Conservation (phyloP, 352 stramenopile species). For the Phytophthora citrophthora region DNA sequence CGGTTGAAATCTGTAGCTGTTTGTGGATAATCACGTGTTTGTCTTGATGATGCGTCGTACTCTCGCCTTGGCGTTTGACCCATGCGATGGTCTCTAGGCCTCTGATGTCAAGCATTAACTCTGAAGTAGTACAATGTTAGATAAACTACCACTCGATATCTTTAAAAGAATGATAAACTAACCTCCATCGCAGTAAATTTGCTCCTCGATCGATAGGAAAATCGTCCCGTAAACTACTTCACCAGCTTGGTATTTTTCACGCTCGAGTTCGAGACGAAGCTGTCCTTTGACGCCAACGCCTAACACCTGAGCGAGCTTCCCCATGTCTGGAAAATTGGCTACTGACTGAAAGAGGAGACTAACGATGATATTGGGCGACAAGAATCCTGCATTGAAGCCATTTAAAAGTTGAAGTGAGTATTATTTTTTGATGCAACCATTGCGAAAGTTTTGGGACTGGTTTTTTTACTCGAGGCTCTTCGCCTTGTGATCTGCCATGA, state of each 20-base stretch:
- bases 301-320: slow-evolving; percentile 21
- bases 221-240: slow-evolving; percentile 24
- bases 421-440: not conserved
- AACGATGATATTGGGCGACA: not conserved
- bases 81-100: slow-evolving; percentile 14
- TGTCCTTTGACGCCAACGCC: slow-evolving; percentile 24
- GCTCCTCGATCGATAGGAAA: slow-evolving; percentile 12
- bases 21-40: slow-evolving; percentile 11
- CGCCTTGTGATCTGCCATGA: slow-evolving; percentile 8
- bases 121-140: not conserved
- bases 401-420: slow-evolving; percentile 15
- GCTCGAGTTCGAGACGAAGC: slow-evolving; percentile 18
- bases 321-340: slow-evolving; percentile 8
- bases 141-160: not conserved
- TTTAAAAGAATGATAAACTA: not conserved
- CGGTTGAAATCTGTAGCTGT: slow-evolving; percentile 1
- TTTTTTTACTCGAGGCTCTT: slow-evolving; percentile 4
- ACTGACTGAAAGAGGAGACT: slow-evolving; percentile 2
- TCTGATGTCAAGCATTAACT: slow-evolving; percentile 6
- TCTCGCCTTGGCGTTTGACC: slow-evolving; percentile 17
- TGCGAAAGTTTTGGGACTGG: too few relatives aligned
- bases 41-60: slow-evolving; percentile 7
- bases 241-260: slow-evolving; percentile 17
- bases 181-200: slow-evolving; percentile 27
- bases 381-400: slow-evolving; percentile 11